Base-by-base conservation (phyloP, 768 basidiomycete species). In the Holtermannia corniformis region DNA sequence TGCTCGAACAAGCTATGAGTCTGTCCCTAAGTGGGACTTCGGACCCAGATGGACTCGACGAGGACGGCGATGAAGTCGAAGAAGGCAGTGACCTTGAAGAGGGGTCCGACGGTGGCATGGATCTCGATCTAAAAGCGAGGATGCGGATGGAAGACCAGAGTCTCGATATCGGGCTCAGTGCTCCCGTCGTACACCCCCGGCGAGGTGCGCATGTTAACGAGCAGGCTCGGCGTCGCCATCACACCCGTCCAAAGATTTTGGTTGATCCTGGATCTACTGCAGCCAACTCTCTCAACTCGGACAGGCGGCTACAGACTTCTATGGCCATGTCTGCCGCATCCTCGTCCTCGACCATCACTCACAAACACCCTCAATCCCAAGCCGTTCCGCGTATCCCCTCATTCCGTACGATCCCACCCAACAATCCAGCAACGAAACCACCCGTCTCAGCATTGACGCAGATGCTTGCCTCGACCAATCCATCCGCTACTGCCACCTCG, bases 401-500 rank as follows among this genome's bases (percentile, higher is more conserved):
- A 37, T 37, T 37, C 32, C 32, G 32, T 16, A 16, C 32, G 16
- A 37, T 37, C 10, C 32, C 32, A 37, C 32, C 7, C 7, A 16
- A 16, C 32, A 37, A 37, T 37, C 7, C 32, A 37, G 7, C 16
- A 7, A 37, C 32, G 7, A 37, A 37, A 37, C 7, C 10, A 7
- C 32, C 7, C 7, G 16, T 16, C 7, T 37, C 32, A 7, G 32
- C 32, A 37, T 16, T 37, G 16, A 37, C 32, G 10, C 32, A 37
- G 16, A 37, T 37, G 32, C 32, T 37, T 7, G 42, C 41, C 16
- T 37, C 42, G 16, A 27, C 37, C 24, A 48, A 49, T 22, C 16
- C 48, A 20, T 43, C 27, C 20, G 51, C 47, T 14, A 49, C 52
- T 25, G 20, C 44, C 5, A 78, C 78, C 5, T 75, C 79, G 37